Percentiles rank a stretch among this genome's conserved stretches.
Conservation (phyloP, 192 early-diverging fungal genomes). For the Oehlia diaphana region DNA sequence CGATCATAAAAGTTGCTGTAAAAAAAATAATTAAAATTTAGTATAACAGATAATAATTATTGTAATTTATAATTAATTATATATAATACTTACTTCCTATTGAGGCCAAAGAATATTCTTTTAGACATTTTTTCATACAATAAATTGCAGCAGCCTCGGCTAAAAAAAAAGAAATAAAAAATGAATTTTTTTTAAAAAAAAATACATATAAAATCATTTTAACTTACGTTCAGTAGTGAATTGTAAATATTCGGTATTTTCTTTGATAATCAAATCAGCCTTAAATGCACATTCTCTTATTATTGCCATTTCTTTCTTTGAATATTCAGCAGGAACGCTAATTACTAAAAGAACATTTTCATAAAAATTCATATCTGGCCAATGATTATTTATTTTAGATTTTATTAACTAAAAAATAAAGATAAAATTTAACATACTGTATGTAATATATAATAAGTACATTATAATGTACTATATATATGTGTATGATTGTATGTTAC, state of each 20-base stretch:
- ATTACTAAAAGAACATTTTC: background rate
- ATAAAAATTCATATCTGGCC: background rate
- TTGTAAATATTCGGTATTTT: background rate
- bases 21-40: too few relatives aligned
- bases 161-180: background rate
- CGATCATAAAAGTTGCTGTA: conserved; percentile 35
- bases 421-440: too few relatives aligned
- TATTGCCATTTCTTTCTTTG: background rate
- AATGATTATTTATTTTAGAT: background rate
- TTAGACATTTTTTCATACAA: background rate
- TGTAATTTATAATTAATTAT: too few relatives aligned
- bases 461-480: too few relatives aligned
- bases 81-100: background rate
- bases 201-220: background rate
- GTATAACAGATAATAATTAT: too few relatives aligned
- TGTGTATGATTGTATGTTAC: background rate
- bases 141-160: conserved; percentile 18
- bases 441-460: background rate
- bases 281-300: conserved; percentile 13
- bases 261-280: background rate
- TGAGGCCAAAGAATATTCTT: background rate
- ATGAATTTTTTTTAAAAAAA: background rate
- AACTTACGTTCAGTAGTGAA: conserved; percentile 25
- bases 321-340: conserved; percentile 8
- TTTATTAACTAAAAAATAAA: conserved; percentile 3